Percentiles rank a stretch among this genome's conserved stretches.
These are phyloP conservation scores for Xerocomellus amylosporus DNA, from an alignment of 768 basidiomycete genomes.

Conservation along the genomic window DNA sequence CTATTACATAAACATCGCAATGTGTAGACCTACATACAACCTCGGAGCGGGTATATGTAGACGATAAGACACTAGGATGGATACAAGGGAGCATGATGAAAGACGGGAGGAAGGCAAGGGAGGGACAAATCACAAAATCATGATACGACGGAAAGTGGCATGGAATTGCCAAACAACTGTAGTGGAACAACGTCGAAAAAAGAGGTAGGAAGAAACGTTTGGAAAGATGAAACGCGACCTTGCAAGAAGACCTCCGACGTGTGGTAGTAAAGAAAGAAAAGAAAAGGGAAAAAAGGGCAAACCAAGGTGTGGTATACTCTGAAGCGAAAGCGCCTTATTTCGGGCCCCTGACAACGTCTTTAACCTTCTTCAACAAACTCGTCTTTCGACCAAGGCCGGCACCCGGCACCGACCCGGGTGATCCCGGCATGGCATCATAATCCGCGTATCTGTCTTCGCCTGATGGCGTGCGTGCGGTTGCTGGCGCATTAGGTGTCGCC, in stretches of 20 bases:
- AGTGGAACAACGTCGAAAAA: neutral
- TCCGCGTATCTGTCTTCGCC: constrained; percentile 42
- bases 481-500: constrained; percentile 37
- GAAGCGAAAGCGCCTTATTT: constrained; percentile 29
- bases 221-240: constrained; percentile 1
- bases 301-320: constrained; percentile 6
- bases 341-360: constrained; percentile 63
- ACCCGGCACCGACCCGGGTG: constrained; percentile 35
- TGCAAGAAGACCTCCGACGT: constrained; percentile 7
- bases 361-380: constrained; percentile 78
- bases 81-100: constrained; percentile 32
- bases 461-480: constrained; percentile 23
- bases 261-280: constrained; percentile 4
- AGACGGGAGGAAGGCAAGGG: neutral
- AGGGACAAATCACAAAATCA: constrained; percentile 10
- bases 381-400: constrained; percentile 64
- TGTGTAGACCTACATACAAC: constrained; percentile 35
- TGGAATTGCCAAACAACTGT: constrained; percentile 1
- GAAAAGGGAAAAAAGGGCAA: constrained; percentile 5
- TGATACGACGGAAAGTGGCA: constrained; percentile 1
- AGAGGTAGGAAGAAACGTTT: neutral
- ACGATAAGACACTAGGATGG: constrained; percentile 28
- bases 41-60: constrained; percentile 34
- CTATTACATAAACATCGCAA: constrained; percentile 30
- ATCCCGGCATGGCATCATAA: constrained; percentile 42